These are phyloP conservation scores for Eucalyptus curtisii DNA, from an alignment of 345 rosid species.

Conservation along the genomic window DNA sequence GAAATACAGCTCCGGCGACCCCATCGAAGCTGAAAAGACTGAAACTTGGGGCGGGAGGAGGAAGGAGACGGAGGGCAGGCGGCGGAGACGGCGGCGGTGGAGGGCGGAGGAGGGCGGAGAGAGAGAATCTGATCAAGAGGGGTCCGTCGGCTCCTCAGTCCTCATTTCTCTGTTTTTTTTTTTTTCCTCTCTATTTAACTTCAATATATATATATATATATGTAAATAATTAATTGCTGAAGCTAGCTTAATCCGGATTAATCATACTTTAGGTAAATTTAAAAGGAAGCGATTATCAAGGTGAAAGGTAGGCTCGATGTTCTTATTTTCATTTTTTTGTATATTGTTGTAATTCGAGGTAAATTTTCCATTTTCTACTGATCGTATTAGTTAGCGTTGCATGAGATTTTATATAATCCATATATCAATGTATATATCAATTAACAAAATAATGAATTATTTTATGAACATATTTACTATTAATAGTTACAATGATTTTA, in stretches of 20 bases:
- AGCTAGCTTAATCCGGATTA: neutral
- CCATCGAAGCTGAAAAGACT: neutral
- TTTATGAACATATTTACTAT: neutral
- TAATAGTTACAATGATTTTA: neutral
- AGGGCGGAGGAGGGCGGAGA: neutral
- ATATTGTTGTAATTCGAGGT: neutral
- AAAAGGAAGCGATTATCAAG: neutral
- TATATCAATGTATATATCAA: neutral
- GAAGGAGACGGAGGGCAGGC: neutral
- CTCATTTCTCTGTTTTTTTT: neutral
- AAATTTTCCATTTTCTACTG: neutral
- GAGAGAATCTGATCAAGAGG: neutral
- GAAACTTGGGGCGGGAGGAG: neutral
- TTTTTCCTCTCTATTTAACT: neutral
- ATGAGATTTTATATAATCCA: neutral
- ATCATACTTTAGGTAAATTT: neutral
- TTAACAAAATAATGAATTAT: neutral
- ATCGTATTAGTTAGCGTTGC: accelerated
- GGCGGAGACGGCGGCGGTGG: neutral
- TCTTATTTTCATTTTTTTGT: neutral
- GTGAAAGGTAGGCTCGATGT: neutral
- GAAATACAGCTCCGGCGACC: neutral
- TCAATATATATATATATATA: neutral
- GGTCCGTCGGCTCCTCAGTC: neutral
- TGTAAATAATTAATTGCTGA: neutral